A percentile compares a stretch with the other conserved stretches of the same genome.
Conservation (phyloP, 1,284 basidiomycete genomes). For the Ustilago esculenta region DNA sequence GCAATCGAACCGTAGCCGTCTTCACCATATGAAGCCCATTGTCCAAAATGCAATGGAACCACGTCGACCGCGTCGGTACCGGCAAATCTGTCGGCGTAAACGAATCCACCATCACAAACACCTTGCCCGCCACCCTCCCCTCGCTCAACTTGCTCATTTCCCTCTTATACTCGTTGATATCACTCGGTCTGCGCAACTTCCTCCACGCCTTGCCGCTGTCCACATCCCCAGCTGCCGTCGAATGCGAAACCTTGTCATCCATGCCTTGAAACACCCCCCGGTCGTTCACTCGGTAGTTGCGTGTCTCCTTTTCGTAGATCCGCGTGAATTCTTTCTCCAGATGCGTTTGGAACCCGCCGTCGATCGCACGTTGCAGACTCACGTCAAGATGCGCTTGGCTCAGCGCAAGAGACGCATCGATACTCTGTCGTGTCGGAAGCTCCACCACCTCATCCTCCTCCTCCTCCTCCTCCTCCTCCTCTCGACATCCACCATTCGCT, state of each 20-base stretch:
- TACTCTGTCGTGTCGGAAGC: conserved; percentile 46
- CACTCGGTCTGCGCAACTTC: conserved; percentile 84
- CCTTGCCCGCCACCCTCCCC: conserved; percentile 84
- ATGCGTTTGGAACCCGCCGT: conserved; percentile 52
- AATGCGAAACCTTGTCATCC: conserved; percentile 73
- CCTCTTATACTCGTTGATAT: conserved; percentile 93
- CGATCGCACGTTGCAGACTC: conserved; percentile 52
- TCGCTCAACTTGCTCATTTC: conserved; percentile 83
- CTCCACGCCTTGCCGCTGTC: conserved; percentile 87
- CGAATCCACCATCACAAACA: conserved; percentile 79
- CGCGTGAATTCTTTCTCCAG: conserved; percentile 57
- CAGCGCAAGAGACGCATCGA: conserved; percentile 50
- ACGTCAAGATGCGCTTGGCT: conserved; percentile 54
- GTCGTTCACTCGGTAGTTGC: conserved; percentile 70
- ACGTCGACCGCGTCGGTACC: conserved; percentile 72
- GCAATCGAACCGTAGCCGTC: conserved; percentile 80
- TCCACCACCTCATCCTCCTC: conserved; percentile 29
- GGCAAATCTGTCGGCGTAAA: conserved; percentile 60
- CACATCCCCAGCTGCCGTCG: conserved; percentile 78
- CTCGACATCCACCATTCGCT: conserved; percentile 1
- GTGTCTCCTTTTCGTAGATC: conserved; percentile 59
- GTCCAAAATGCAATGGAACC: conserved; percentile 87
- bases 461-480: conserved; percentile 14
- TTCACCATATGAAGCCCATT: conserved; percentile 97
- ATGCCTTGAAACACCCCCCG: conserved; percentile 57